These are phyloP conservation scores for Dryadomyces quercivorus DNA, from an alignment of 2,329 filamentous ascomycete genomes.

Conservation along the genomic window DNA sequence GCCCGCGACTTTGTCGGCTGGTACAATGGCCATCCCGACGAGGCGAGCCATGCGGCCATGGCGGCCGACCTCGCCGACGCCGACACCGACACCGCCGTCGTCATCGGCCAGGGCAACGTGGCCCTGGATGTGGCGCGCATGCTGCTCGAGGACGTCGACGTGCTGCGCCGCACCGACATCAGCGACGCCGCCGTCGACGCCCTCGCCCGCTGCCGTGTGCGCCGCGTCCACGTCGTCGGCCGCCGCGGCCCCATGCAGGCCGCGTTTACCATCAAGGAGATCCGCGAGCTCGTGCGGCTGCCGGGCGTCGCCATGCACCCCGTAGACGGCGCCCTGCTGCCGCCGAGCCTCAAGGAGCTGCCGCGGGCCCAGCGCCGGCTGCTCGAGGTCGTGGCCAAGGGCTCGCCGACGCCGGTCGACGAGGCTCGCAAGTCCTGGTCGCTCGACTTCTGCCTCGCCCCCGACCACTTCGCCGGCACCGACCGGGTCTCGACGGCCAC, in stretches of 20 bases:
- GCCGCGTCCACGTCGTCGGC: slow-evolving; percentile 75
- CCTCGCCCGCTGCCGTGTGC: slow-evolving; percentile 60
- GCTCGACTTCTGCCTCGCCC: slow-evolving; percentile 74
- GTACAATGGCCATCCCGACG: slow-evolving; percentile 93
- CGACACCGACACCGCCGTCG: slow-evolving; percentile 72
- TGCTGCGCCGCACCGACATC: slow-evolving; percentile 74
- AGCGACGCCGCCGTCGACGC: slow-evolving; percentile 69
- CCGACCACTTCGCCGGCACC: slow-evolving; percentile 49
- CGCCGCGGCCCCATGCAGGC: slow-evolving; percentile 85
- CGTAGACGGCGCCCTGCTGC: slow-evolving; percentile 54
- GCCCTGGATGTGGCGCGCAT: slow-evolving; percentile 88
- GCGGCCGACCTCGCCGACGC: slow-evolving; percentile 61
- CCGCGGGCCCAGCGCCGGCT: slow-evolving; percentile 66
- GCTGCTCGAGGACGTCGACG: slow-evolving; percentile 62
- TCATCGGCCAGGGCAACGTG: slow-evolving; percentile 94
- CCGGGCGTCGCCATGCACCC: slow-evolving; percentile 59
- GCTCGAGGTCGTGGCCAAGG: slow-evolving; percentile 70
- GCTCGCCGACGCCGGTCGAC: slow-evolving; percentile 40
- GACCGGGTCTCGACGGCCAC: slow-evolving; percentile 47
- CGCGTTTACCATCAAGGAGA: slow-evolving; percentile 90
- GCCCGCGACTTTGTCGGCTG: slow-evolving; percentile 91
- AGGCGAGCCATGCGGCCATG: slow-evolving; percentile 27
- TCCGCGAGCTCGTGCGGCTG: slow-evolving; percentile 75
- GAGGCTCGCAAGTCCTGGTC: slow-evolving; percentile 61
- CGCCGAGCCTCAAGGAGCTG: slow-evolving; percentile 53